These are phyloP conservation scores for Aspergillus sp. DNA, from an alignment of 2,329 filamentous ascomycete genomes.

Conservation along the genomic window DNA sequence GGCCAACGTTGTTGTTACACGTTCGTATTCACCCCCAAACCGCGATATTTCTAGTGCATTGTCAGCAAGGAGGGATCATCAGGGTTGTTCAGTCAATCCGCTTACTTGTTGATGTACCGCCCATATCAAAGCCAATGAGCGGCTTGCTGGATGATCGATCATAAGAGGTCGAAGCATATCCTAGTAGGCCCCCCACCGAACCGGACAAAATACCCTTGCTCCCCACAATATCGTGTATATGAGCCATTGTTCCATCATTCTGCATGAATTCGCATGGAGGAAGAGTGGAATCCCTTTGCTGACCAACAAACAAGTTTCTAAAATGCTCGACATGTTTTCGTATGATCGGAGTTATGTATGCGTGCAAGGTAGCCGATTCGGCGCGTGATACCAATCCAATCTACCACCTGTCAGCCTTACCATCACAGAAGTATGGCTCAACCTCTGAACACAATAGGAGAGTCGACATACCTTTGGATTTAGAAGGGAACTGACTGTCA, in stretches of 20 bases:
- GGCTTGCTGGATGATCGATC: constrained; percentile 10
- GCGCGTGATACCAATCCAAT: constrained; percentile 62
- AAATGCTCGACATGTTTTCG: constrained; percentile 63
- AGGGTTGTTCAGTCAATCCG: no score
- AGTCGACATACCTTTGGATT: constrained; percentile 66
- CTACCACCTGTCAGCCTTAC: neutral
- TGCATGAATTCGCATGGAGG: neutral
- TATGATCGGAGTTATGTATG: constrained; percentile 74
- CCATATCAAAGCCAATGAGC: constrained; percentile 1
- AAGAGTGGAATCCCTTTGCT: constrained; percentile 55
- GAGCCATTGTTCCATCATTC: constrained; percentile 2
- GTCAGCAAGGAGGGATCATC: neutral
- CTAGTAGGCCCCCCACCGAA: constrained; percentile 14
- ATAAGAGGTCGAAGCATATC: constrained; percentile 13
- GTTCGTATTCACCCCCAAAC: neutral
- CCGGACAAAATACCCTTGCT: constrained; percentile 10
- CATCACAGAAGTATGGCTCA: neutral
- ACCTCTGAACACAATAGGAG: neutral
- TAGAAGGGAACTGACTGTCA: constrained; percentile 73
- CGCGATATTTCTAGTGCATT: neutral
- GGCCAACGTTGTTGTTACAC: neutral
- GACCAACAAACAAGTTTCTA: constrained; percentile 67
- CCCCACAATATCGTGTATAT: constrained; percentile 12
- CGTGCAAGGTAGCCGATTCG: constrained; percentile 73
- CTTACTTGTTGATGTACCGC: neutral